Base-by-base conservation (phyloP, 257 asterid genomes). In the Salvia rosmarinus region DNA sequence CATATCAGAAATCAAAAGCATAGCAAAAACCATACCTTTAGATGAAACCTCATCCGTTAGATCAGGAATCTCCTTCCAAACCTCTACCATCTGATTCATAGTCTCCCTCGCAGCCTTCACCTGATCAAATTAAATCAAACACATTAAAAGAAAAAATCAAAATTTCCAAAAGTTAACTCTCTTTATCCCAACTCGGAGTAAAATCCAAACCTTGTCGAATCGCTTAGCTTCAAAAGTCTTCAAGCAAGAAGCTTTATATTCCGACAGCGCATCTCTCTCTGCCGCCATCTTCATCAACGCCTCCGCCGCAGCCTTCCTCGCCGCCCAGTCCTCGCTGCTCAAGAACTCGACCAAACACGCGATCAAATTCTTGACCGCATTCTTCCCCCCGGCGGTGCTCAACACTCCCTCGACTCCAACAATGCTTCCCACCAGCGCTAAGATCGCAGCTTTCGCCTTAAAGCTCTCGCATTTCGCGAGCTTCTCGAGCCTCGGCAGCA, bases 251-350 rank as follows among this genome's bases (percentile, higher is more conserved):
- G 84, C 70, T 60, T 90, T 92, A 59, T 75, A 80, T 73, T 86
- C 95, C 20, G 83, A 71, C 46, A 92, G 73, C 0, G 79, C 71
- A 2, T 81, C 71, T 70, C 73, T 87, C 72, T 88, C 98, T 21
- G 68, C 68, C 21, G 85, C 92, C 34, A 89, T 72, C 79, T 78
- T 88, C 30, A 75, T 67, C 83, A 92, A 67, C 19, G 85, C 88
- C 82, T 92, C 98, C 0, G 95, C 85, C 2, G 91, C 85, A 2
- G 96, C 94, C 75, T 87, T 91, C 82, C 97, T 83, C 7, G 87
- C 87, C 0, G 91, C 95, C 97, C 96, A 91, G 69, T 91, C 96
- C 9, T 89, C 95, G 73, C 90, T 86, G 8, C 89, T 75, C 81
- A 92, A 64, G 37, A 80, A 84, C 71, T 83, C 92, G 80, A 82